Percentiles rank a stretch among this genome's conserved stretches.
Evolutionary conservation across 2,329 filamentous ascomycete genomes (phyloP).

Genomic region (Rhynchosporium graminicola): DNA sequence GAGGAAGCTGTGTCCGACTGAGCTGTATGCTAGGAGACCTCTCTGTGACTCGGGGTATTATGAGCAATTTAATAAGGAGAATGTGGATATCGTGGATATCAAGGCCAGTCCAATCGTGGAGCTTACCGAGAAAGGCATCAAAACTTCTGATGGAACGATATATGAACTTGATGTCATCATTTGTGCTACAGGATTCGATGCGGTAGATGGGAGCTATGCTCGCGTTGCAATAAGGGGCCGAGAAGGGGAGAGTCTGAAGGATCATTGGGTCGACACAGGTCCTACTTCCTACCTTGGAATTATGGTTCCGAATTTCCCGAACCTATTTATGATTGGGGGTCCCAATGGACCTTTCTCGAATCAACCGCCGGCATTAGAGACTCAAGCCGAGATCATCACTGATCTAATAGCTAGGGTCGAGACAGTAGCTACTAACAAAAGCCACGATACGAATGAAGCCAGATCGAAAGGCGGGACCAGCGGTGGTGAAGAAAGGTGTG

Average conservation of each 20-base stretch:
- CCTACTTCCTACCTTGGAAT: slow-evolving; percentile 45
- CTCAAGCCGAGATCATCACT: slow-evolving; percentile 40
- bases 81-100: slow-evolving; percentile 39
- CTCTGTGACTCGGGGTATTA: slow-evolving; percentile 37
- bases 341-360: slow-evolving; percentile 46
- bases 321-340: slow-evolving; percentile 46
- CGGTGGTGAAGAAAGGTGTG: background rate
- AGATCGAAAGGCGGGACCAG: background rate
- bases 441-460: background rate
- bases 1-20: slow-evolving; percentile 32
- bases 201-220: slow-evolving; percentile 41
- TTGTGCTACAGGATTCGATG: slow-evolving; percentile 46
- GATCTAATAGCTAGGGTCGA: background rate
- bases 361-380: slow-evolving; percentile 42
- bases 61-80: slow-evolving; percentile 36
- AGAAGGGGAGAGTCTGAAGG: slow-evolving; percentile 37
- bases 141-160: slow-evolving; percentile 28
- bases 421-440: background rate
- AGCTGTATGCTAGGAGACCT: slow-evolving; percentile 29
- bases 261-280: slow-evolving; percentile 40
- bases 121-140: slow-evolving; percentile 37
- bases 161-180: slow-evolving; percentile 40
- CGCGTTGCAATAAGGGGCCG: slow-evolving; percentile 39
- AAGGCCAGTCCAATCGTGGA: slow-evolving; percentile 35
- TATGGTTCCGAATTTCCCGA: slow-evolving; percentile 45